Evolutionary conservation across 768 basidiomycete species (phyloP).

Genomic region (Pleurotus ostreatus): DNA sequence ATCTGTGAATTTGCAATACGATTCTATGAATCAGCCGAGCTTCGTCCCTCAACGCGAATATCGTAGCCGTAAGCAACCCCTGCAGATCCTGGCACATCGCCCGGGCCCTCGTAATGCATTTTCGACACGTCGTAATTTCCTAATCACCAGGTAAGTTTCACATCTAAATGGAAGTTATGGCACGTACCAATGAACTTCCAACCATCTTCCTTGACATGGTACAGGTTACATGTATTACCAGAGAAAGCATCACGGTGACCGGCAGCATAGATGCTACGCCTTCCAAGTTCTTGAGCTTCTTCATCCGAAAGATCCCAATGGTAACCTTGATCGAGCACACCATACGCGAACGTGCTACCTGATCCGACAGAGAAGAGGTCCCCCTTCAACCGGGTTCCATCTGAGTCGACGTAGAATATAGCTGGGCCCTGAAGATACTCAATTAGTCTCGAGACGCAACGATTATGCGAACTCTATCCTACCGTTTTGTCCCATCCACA

Average conservation of each 20-base stretch:
- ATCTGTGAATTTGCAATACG: too few relatives aligned
- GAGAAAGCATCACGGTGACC: conserved; percentile 96
- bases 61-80: conserved; percentile 81
- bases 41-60: conserved; percentile 56
- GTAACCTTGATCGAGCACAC: conserved; percentile 95
- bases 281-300: conserved; percentile 91
- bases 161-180: neutral
- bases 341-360: conserved; percentile 98
- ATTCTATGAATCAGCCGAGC: conserved; percentile 36
- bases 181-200: conserved; percentile 92
- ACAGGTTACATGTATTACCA: conserved; percentile 94
- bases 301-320: conserved; percentile 89
- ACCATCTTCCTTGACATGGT: conserved; percentile 90
- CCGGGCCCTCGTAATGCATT: conserved; percentile 88
- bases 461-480: conserved; percentile 19
- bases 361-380: conserved; percentile 99
- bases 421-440: conserved; percentile 66
- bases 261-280: conserved; percentile 93
- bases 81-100: conserved; percentile 56
- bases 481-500: conserved; percentile 99
- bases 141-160: conserved; percentile 25
- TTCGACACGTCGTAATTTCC: conserved; percentile 91
- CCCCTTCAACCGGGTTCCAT: conserved; percentile 92
- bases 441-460: neutral
- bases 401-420: conserved; percentile 96